Conservation (phyloP, 2,329 filamentous ascomycete genomes). For the Zymoseptoria pseudotritici region DNA sequence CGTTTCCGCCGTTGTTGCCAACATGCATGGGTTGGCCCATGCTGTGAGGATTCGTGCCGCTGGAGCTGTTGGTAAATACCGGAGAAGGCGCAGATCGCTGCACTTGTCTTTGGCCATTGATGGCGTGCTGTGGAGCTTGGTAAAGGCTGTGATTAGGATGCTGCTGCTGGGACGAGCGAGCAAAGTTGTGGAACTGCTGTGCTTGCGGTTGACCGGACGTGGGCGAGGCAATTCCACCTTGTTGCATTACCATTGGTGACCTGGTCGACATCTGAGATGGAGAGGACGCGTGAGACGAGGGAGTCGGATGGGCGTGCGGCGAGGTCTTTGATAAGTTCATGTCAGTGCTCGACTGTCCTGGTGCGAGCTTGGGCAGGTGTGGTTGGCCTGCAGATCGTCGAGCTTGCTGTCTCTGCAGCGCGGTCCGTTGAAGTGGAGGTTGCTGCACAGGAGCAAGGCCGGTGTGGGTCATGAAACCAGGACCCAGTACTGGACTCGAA, state of each 20-base stretch:
- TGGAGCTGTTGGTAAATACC: conserved; percentile 21
- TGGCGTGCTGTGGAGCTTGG: conserved; percentile 34
- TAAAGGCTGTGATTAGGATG: conserved; percentile 38
- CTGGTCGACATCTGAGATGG: conserved; percentile 50
- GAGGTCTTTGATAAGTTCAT: conserved; percentile 46
- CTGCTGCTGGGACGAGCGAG: conserved; percentile 33
- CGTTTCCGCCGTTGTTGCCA: conserved; percentile 29
- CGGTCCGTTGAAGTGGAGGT: conserved; percentile 65
- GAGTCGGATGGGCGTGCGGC: conserved; percentile 72
- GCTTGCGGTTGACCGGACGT: conserved; percentile 49
- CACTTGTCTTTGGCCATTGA: conserved; percentile 16
- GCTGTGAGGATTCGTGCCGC: conserved; percentile 27
- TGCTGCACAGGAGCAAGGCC: conserved; percentile 50
- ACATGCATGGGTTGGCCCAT: conserved; percentile 22
- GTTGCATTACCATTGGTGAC: conserved; percentile 54
- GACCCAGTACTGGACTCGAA: conserved; percentile 71
- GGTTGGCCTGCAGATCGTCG: conserved; percentile 27
- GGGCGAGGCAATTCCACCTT: conserved; percentile 55
- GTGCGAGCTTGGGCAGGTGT: conserved; percentile 30
- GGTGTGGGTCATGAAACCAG: conserved; percentile 49
- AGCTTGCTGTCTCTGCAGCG: conserved; percentile 64
- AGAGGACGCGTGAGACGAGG: conserved; percentile 70
- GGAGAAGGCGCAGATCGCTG: conserved; percentile 15
- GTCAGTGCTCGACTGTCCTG: conserved; percentile 35
- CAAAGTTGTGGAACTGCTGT: conserved; percentile 36